These are phyloP conservation scores for Exophiala oligosperma DNA, from an alignment of 2,329 filamentous ascomycete genomes.

Conservation along the genomic window DNA sequence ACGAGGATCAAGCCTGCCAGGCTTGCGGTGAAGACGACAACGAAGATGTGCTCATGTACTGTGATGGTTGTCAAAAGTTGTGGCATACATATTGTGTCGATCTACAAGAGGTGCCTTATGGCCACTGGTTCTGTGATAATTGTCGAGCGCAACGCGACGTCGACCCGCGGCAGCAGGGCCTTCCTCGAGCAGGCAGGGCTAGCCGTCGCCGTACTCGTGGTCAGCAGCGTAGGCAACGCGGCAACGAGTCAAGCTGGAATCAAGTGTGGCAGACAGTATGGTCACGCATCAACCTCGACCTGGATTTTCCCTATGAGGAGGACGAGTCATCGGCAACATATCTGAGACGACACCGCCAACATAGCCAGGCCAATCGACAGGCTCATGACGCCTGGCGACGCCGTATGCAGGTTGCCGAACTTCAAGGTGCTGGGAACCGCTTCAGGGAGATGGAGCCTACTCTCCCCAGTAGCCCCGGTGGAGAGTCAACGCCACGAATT, in stretches of 20 bases:
- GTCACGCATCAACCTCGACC: conserved; percentile 73
- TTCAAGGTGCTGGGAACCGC: conserved; percentile 69
- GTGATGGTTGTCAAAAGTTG: conserved; percentile 84
- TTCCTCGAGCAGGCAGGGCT: conserved; percentile 39
- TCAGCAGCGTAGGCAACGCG: conserved; percentile 44
- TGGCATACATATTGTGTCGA: conserved; percentile 93
- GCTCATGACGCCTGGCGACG: conserved; percentile 76
- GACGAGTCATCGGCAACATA: conserved; percentile 60
- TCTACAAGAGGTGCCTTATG: conserved; percentile 71
- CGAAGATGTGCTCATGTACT: conserved; percentile 82
- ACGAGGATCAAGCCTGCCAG: conserved; percentile 71
- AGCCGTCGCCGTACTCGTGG: conserved; percentile 50
- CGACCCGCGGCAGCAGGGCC: conserved; percentile 36
- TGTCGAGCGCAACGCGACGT: conserved; percentile 59
- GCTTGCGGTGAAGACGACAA: conserved; percentile 80
- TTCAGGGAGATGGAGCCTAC: conserved; percentile 70
- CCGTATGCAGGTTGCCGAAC: conserved; percentile 76
- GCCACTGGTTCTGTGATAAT: conserved; percentile 88
- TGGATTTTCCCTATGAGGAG: conserved; percentile 83
- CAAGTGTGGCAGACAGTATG: conserved; percentile 88
- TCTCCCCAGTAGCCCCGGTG: conserved; percentile 36
- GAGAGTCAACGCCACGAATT: conserved; percentile 37
- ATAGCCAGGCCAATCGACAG: conserved; percentile 52
- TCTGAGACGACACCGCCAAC: conserved; percentile 53
- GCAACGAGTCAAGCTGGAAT: conserved; percentile 63